phyloP scores from a whole-genome alignment of 202 grass and related monocot species.

The Cymbopogon flexuosus region DNA sequence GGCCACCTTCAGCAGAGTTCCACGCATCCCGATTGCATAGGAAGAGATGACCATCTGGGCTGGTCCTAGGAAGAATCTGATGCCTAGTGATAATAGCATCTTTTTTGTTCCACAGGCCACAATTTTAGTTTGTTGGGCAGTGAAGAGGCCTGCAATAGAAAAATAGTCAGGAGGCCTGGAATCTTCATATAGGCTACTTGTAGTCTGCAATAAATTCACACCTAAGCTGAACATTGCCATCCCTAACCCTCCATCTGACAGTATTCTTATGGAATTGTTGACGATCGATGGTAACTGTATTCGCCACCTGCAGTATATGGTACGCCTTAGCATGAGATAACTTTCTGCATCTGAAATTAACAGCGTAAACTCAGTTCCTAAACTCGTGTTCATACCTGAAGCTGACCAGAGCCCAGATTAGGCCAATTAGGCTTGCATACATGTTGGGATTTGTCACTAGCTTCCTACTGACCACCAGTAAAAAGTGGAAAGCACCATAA shows the following conservation, averaged over 20 bases:
- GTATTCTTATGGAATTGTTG: conserved; percentile 66
- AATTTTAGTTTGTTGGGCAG: conserved; percentile 69
- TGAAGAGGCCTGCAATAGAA: conserved; percentile 67
- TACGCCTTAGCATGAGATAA: conserved; percentile 8
- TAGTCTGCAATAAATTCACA: conserved; percentile 24
- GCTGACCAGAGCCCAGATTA: conserved; percentile 80
- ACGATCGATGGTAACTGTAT: conserved; percentile 52
- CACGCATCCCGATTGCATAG: conserved; percentile 62
- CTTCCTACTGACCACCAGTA: conserved; percentile 56
- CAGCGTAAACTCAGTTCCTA: conserved; percentile 14
- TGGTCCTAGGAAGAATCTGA: conserved; percentile 86
- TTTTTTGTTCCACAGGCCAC: conserved; percentile 65
- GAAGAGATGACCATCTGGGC: conserved; percentile 56
- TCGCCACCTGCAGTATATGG: conserved; percentile 55
- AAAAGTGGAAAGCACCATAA: conserved; percentile 39
- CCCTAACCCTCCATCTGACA: conserved; percentile 87
- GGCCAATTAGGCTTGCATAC: conserved; percentile 57
- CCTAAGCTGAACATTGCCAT: conserved; percentile 99
- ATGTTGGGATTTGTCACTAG: conserved; percentile 75
- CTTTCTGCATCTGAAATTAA: conserved; percentile 9
- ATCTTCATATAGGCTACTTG: conserved; percentile 13
- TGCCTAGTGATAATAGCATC: conserved; percentile 55
- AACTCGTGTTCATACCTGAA: conserved; percentile 55
- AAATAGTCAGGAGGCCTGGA: conserved; percentile 1
- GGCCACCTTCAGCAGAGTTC: conserved; percentile 58